Conservation (phyloP, 2,329 filamentous ascomycete species). For the Cadophora malorum region DNA sequence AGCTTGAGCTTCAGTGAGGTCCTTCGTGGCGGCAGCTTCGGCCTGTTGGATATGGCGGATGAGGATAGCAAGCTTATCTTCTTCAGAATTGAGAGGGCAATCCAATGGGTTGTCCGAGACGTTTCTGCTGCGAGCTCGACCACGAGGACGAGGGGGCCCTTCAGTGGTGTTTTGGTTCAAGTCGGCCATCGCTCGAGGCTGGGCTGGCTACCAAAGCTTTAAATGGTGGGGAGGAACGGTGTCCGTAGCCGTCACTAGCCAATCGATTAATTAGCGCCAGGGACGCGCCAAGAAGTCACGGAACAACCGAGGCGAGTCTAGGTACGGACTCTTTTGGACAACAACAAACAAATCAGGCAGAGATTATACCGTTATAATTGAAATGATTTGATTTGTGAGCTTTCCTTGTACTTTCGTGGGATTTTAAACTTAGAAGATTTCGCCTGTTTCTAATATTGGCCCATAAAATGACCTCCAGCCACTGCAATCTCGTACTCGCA, state of each 20-base stretch:
- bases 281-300: background rate
- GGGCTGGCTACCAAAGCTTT: background rate
- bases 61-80: constrained; percentile 10
- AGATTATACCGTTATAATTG: background rate
- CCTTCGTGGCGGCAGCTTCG: background rate
- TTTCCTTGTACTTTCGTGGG: background rate
- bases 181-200: constrained; percentile 10
- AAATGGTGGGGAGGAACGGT: background rate
- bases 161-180: background rate
- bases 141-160: background rate
- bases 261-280: constrained; percentile 6
- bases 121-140: background rate
- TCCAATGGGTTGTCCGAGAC: constrained; percentile 1
- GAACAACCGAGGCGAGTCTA: background rate
- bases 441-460: background rate
- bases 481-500: background rate
- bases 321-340: background rate
- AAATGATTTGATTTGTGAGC: background rate
- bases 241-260: background rate
- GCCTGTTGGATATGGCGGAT: background rate
- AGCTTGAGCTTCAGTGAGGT: background rate
- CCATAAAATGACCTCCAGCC: background rate
- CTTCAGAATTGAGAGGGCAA: constrained; percentile 3
- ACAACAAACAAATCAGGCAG: background rate
- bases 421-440: background rate